Conservation (phyloP, 768 basidiomycete species). For the Xerocomus spinulosus region DNA sequence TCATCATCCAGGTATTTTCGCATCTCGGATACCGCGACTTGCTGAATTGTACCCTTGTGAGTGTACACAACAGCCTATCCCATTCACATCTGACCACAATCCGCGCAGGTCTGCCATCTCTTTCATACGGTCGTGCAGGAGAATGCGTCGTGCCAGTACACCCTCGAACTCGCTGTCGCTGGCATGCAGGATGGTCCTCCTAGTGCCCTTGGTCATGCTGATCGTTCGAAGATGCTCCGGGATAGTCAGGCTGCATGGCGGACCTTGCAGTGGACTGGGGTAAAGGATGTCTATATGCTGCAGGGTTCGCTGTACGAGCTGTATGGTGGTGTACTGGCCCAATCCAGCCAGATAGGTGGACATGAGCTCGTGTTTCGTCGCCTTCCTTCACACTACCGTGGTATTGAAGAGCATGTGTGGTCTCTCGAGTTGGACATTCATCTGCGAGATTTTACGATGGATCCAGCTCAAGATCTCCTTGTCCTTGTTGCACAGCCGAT, state of each 20-base stretch:
- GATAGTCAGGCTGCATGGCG: conserved; percentile 39
- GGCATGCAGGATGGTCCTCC: conserved; percentile 40
- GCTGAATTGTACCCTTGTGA: conserved; percentile 27
- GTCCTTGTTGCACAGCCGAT: conserved; percentile 42
- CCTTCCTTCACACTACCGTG: conserved; percentile 46
- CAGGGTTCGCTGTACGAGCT: conserved; percentile 52
- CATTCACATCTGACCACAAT: not conserved
- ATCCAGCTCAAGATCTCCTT: conserved; percentile 63
- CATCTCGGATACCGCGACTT: conserved; percentile 22
- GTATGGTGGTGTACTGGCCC: conserved; percentile 53
- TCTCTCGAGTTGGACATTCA: conserved; percentile 32
- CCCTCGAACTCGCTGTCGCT: conserved; percentile 42
- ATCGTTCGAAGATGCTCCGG: conserved; percentile 38
- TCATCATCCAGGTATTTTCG: conserved; percentile 20
- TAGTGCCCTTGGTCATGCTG: conserved; percentile 23
- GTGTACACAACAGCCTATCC: not conserved
- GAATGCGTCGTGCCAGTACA: conserved; percentile 36
- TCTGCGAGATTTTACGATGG: conserved; percentile 59
- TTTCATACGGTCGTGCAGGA: conserved; percentile 26
- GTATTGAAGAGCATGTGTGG: conserved; percentile 47
- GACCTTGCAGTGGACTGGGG: conserved; percentile 33
- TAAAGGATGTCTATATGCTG: conserved; percentile 36
- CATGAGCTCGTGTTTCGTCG: conserved; percentile 39
- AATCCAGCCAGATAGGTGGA: conserved; percentile 25
- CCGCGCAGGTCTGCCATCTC: conserved; percentile 32